Conservation (phyloP, 1,284 basidiomycete species). For the Ceratobasidium theobromae region DNA sequence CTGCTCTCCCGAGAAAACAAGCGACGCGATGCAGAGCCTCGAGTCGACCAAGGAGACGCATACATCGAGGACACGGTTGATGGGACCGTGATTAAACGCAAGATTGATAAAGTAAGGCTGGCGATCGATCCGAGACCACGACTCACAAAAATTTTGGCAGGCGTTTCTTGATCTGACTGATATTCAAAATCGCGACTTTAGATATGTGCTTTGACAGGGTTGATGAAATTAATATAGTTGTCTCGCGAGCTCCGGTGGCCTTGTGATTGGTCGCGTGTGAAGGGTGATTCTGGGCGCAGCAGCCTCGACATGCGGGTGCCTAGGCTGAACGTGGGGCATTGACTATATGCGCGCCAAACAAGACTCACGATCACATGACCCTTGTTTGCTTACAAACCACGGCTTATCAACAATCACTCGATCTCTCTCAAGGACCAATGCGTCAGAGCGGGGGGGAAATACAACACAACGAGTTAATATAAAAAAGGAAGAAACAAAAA, state of each 20-base stretch:
- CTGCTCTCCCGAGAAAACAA: conserved; percentile 3
- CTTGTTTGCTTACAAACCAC: background rate
- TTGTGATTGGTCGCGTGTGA: too few relatives aligned
- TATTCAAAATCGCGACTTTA: conserved; percentile 5
- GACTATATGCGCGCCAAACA: too few relatives aligned
- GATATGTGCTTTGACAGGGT: conserved; percentile 20
- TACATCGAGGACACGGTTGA: background rate
- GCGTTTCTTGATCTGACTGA: conserved; percentile 2
- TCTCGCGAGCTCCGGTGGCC: too few relatives aligned
- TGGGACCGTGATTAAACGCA: background rate
- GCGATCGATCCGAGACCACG: too few relatives aligned
- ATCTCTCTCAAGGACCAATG: too few relatives aligned
- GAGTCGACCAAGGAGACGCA: background rate
- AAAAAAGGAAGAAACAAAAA: background rate
- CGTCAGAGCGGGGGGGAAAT: background rate
- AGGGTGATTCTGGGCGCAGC: too few relatives aligned
- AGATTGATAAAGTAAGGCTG: background rate
- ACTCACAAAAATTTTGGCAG: too few relatives aligned
- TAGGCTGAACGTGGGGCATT: too few relatives aligned
- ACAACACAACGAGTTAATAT: conserved; percentile 21
- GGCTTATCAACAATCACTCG: too few relatives aligned
- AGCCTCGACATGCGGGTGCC: too few relatives aligned
- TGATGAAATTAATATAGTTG: too few relatives aligned
- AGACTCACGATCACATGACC: background rate
- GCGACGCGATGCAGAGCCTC: background rate